Evolutionary conservation across 1,284 basidiomycete genomes (phyloP).

Genomic region (Ceratobasidium sp.): DNA sequence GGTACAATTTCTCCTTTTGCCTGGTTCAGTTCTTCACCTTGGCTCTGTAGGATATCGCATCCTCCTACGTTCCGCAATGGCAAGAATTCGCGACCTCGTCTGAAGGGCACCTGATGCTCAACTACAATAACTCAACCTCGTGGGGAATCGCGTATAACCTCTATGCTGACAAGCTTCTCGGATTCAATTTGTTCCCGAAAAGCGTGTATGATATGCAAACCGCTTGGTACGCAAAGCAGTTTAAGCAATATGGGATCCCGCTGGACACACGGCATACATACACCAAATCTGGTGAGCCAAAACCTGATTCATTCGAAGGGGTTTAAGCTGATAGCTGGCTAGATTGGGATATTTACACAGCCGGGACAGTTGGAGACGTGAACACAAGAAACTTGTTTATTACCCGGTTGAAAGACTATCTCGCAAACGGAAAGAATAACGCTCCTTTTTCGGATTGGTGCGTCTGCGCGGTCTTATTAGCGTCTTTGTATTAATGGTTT

Average conservation of each 20-base stretch:
- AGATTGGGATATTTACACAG: slow-evolving; percentile 73
- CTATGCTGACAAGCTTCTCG: slow-evolving; percentile 67
- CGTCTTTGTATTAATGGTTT: not conserved
- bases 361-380: slow-evolving; percentile 61
- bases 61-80: slow-evolving; percentile 42
- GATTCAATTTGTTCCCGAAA: slow-evolving; percentile 65
- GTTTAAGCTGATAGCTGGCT: too few relatives aligned
- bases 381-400: slow-evolving; percentile 63
- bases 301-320: too few relatives aligned
- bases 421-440: slow-evolving; percentile 61
- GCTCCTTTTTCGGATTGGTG: slow-evolving; percentile 44
- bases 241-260: slow-evolving; percentile 60
- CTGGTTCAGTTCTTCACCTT: too few relatives aligned
- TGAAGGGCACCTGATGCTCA: slow-evolving; percentile 42
- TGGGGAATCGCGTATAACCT: slow-evolving; percentile 74
- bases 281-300: slow-evolving; percentile 57
- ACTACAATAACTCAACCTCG: slow-evolving; percentile 58
- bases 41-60: slow-evolving; percentile 29
- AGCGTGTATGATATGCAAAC: slow-evolving; percentile 68
- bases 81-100: slow-evolving; percentile 43
- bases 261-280: slow-evolving; percentile 72
- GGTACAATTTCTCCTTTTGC: too few relatives aligned
- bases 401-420: slow-evolving; percentile 62
- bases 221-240: slow-evolving; percentile 13
- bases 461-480: not conserved